Evolutionary conservation across 1,284 basidiomycete genomes (phyloP), one percentile per base, ranked within the genome.

Genomic region (Rugiboletus extremiorientalis): DNA sequence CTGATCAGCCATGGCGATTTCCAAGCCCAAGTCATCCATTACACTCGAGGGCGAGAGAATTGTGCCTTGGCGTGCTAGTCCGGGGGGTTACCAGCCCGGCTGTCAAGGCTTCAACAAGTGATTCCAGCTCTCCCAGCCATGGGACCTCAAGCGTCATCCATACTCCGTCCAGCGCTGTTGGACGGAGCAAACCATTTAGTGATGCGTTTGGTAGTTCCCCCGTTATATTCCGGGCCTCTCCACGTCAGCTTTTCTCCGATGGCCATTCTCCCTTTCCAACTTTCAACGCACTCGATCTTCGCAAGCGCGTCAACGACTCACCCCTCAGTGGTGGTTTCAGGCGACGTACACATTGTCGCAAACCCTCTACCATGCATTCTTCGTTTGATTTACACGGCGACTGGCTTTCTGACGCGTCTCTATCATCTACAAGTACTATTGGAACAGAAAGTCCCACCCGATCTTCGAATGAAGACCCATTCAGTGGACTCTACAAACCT

Each of bases 1-100:
- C 83, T 22, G 84, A 88, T 61, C 87, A 89, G 58, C 88, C 89
- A 8, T 91, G 88, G 89, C 82, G 85, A 37, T 90, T 84, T 67
- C 82, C 84, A 20, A 88, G 85, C 64, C 85, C 86, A 23, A 86
- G 84, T 52, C 85, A 89, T 66, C 86, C 88, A 5, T 72, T 89
- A 36, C 83, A 88, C 68, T 84, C 82, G 16, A 78, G 72, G 31
- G 79, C 80, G 14, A 80, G 83, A 40, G 84, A 90, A 57, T 64
- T 88, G n/a, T 85, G 84, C 28, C 72, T 89, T 45, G 79, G 79
- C 52, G 82, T 85, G 79, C 74, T 90, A 25, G 77, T 81, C 27
- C 72, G 68, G 25, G 74, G 72, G 15, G 75, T 74, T 41, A 64
- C 69, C 4, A 82, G 78, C 56, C 79, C 79, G n/a, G 64, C 60